Conservation (phyloP, 2,329 filamentous ascomycete species). For the Esteya vermicola region DNA sequence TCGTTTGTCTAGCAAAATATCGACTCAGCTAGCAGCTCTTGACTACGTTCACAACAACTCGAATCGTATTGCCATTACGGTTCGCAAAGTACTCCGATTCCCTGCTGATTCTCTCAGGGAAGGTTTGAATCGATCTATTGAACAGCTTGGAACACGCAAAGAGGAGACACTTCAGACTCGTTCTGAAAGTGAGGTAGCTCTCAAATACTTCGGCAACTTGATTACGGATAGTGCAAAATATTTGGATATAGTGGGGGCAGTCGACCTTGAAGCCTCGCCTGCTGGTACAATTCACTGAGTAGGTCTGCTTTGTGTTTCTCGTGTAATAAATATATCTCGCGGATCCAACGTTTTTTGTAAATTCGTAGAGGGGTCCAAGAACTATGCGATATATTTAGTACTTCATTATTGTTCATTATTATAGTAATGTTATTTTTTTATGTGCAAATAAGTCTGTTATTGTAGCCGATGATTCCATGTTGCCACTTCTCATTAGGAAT, state of each 20-base stretch:
- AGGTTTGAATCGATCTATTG: conserved; percentile 69
- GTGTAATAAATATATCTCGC: neutral
- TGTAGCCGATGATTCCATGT: neutral
- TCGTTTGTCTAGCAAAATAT: conserved; percentile 73
- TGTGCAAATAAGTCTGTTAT: neutral
- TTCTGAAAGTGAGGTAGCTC: conserved; percentile 70
- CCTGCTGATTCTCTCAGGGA: conserved; percentile 78
- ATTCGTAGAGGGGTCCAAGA: too few species aligned
- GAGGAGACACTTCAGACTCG: conserved; percentile 74
- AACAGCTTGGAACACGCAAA: conserved; percentile 64
- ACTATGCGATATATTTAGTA: too few species aligned
- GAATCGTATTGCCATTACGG: conserved; percentile 67
- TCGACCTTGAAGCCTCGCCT: conserved; percentile 33
- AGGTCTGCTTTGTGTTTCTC: neutral
- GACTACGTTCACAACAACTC: conserved; percentile 92
- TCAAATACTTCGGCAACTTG: conserved; percentile 82
- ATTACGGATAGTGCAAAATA: conserved; percentile 49
- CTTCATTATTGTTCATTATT: neutral
- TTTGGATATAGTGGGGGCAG: conserved; percentile 30
- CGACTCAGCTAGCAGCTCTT: conserved; percentile 61
- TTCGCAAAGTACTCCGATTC: conserved; percentile 76
- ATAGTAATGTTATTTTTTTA: neutral
- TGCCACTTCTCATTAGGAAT: neutral
- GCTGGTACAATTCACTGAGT: conserved; percentile 1
- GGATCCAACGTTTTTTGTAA: too few species aligned